phyloP scores from a whole-genome alignment of 2,329 filamentous ascomycete genomes.

The Penicillium verrucosum region DNA sequence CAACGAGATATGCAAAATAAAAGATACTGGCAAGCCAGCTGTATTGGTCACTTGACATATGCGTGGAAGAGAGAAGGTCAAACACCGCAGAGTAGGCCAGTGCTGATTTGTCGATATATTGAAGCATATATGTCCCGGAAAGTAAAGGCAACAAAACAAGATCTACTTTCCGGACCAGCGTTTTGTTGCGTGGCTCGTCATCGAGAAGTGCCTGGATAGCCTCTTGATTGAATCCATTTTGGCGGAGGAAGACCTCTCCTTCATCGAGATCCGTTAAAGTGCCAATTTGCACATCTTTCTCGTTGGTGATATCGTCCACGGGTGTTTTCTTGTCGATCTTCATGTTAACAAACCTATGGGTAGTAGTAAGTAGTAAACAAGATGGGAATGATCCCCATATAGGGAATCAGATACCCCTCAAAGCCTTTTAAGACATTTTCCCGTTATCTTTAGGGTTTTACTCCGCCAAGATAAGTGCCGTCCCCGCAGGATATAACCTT shows the following conservation, averaged over 20 bases:
- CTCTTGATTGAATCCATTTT: slow-evolving; percentile 46
- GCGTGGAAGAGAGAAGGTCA: slow-evolving; percentile 51
- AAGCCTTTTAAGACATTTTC: background rate
- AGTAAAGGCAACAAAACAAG: slow-evolving; percentile 52
- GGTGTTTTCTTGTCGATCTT: slow-evolving; percentile 7
- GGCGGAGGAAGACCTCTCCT: slow-evolving; percentile 49
- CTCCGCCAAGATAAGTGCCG: background rate
- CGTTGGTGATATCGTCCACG: background rate
- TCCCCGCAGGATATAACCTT: slow-evolving; percentile 16
- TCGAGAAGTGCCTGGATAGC: slow-evolving; percentile 46
- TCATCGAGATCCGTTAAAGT: slow-evolving; percentile 44
- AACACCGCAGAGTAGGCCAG: slow-evolving; percentile 56
- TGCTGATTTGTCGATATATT: slow-evolving; percentile 58
- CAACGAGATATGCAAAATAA: slow-evolving; percentile 50
- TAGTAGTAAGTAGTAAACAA: background rate
- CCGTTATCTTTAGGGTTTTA: slow-evolving; percentile 10
- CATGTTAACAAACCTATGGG: background rate
- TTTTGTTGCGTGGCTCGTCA: slow-evolving; percentile 36
- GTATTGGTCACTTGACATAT: slow-evolving; percentile 45
- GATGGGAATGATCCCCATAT: background rate
- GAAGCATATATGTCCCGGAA: slow-evolving; percentile 40
- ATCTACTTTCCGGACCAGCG: slow-evolving; percentile 48
- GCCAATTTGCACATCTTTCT: slow-evolving; percentile 24
- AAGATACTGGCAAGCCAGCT: slow-evolving; percentile 57
- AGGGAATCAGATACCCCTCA: background rate